Evolutionary conservation across 2,329 filamentous ascomycete genomes (phyloP).

Genomic region (Cucurbitaria berberidis): DNA sequence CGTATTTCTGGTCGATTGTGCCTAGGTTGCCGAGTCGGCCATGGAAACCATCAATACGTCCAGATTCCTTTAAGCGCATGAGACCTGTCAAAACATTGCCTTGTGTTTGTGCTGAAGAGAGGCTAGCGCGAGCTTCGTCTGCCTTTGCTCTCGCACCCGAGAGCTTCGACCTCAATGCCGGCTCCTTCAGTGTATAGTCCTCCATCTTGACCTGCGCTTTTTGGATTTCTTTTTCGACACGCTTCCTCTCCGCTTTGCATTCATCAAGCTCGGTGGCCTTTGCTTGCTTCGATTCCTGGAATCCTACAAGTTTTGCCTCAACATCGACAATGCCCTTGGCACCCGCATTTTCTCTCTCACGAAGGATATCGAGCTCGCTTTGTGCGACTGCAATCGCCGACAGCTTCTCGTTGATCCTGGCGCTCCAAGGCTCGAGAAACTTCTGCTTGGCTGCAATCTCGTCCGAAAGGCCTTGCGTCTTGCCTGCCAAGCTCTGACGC

Average conservation of each 20-base stretch:
- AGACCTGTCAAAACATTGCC: constrained; percentile 90
- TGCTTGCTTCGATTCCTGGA: constrained; percentile 71
- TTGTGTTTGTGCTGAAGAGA: constrained; percentile 88
- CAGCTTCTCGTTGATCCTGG: constrained; percentile 95
- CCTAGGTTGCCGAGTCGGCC: constrained; percentile 93
- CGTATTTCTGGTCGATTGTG: constrained; percentile 90
- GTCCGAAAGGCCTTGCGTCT: constrained; percentile 93
- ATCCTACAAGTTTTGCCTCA: constrained; percentile 75
- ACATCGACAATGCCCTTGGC: constrained; percentile 83
- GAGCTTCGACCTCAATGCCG: constrained; percentile 80
- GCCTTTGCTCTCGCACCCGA: constrained; percentile 93
- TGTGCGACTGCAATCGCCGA: constrained; percentile 93
- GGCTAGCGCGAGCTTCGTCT: constrained; percentile 89
- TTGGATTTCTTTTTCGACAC: constrained; percentile 75
- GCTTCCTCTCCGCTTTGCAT: constrained; percentile 73
- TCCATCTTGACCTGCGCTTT: constrained; percentile 75
- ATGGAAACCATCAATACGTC: constrained; percentile 96
- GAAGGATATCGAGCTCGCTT: constrained; percentile 89
- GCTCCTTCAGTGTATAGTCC: constrained; percentile 76
- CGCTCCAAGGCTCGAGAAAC: constrained; percentile 92
- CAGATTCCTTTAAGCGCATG: constrained; percentile 94
- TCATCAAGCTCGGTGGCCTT: constrained; percentile 79
- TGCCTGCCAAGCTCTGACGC: constrained; percentile 86
- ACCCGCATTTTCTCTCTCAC: constrained; percentile 87
- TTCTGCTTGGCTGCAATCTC: constrained; percentile 93